phyloP scores from a whole-genome alignment of 2,329 filamentous ascomycete species.

The Rugonectria rugulosa region DNA sequence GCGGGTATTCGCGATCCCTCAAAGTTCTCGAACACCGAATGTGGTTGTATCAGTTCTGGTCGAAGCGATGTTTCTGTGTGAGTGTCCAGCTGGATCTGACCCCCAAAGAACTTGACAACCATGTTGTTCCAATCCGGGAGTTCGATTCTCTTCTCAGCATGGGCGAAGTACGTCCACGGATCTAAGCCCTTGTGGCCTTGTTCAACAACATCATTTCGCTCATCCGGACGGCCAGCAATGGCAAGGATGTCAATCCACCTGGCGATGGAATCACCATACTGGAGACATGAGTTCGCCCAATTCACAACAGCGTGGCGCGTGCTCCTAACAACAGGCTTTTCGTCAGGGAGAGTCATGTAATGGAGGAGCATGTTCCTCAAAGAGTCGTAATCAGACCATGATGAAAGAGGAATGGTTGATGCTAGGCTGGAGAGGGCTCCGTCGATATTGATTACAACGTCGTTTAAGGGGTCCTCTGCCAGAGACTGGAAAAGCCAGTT shows the following conservation, averaged over 20 bases:
- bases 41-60: constrained; percentile 12
- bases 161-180: constrained; percentile 60
- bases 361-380: constrained; percentile 67
- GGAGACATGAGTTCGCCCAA: constrained; percentile 88
- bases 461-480: constrained; percentile 77
- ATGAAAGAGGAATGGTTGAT: constrained; percentile 50
- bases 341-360: constrained; percentile 67
- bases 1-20: constrained; percentile 57
- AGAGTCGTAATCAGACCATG: constrained; percentile 38
- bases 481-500: constrained; percentile 85
- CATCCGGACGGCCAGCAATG: constrained; percentile 68
- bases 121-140: constrained; percentile 62
- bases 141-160: constrained; percentile 50
- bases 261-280: constrained; percentile 78
- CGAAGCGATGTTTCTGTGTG: constrained; percentile 47
- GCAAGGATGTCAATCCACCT: constrained; percentile 92
- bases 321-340: constrained; percentile 67
- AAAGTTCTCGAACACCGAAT: constrained; percentile 55
- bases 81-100: constrained; percentile 40
- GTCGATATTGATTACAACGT: constrained; percentile 87
- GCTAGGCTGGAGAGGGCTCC: constrained; percentile 82
- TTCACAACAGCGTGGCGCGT: constrained; percentile 84
- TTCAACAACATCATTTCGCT: constrained; percentile 84
- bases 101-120: constrained; percentile 58
- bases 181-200: constrained; percentile 90